Percentiles rank a stretch among this genome's conserved stretches.
phyloP scores from a whole-genome alignment of 306 rosid species.

The Hippophae rhamnoides region DNA sequence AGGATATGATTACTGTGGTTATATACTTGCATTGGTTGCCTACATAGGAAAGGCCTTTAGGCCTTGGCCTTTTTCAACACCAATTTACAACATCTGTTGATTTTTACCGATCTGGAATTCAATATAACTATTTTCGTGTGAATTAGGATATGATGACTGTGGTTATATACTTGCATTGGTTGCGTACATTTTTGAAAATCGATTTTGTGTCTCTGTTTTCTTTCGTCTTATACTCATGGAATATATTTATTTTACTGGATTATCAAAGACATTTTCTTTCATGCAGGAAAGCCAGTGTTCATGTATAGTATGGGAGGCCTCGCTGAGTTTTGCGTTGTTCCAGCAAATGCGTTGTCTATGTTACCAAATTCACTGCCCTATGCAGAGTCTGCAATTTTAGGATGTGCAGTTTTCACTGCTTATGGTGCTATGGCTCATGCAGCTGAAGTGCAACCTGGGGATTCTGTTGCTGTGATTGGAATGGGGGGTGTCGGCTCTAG shows the following conservation, averaged over 20 bases:
- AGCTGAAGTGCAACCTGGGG: conserved; percentile 85
- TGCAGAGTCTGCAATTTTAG: conserved; percentile 78
- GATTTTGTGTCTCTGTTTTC: not conserved
- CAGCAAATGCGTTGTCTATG: conserved; percentile 64
- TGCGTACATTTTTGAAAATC: not conserved
- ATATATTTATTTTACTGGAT: not conserved
- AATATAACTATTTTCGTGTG: too few relatives aligned
- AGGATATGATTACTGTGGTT: too few relatives aligned
- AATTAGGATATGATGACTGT: too few relatives aligned
- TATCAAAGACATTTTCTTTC: conserved; percentile 15
- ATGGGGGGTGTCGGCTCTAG: conserved; percentile 95
- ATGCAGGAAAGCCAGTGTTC: conserved; percentile 70
- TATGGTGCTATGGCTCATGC: conserved; percentile 99
- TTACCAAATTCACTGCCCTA: conserved; percentile 75
- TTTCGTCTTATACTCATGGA: not conserved
- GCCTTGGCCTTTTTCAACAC: too few relatives aligned
- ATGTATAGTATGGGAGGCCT: conserved; percentile 99
- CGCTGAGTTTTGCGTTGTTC: conserved; percentile 94
- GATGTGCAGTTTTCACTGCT: conserved; percentile 98
- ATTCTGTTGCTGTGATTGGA: conserved; percentile 88
- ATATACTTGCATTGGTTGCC: too few relatives aligned
- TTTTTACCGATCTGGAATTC: too few relatives aligned
- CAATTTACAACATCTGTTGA: too few relatives aligned
- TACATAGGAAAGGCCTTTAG: too few relatives aligned
- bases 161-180: not conserved